phyloP scores from a whole-genome alignment of 164 flowering plant species.

The Liquidambar formosana region DNA sequence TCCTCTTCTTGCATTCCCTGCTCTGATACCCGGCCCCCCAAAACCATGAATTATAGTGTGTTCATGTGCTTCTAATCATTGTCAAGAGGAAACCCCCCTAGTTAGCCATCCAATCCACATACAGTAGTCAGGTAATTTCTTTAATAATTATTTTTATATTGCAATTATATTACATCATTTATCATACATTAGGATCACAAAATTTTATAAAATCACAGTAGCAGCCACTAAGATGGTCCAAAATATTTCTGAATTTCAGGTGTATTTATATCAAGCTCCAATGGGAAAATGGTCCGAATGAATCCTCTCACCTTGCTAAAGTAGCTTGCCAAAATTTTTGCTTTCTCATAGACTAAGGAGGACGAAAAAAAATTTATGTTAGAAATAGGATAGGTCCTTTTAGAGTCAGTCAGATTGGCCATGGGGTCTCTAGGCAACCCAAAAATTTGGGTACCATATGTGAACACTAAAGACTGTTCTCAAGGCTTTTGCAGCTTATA shows the following conservation, averaged over 20 bases:
- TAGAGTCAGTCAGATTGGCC: not conserved
- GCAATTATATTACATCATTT: too few relatives aligned
- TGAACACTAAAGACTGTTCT: slow-evolving; percentile 62
- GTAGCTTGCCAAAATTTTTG: too few relatives aligned
- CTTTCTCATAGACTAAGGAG: not conserved
- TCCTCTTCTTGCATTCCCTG: not conserved
- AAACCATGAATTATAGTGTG: not conserved
- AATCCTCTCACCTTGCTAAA: too few relatives aligned
- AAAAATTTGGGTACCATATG: slow-evolving; percentile 62
- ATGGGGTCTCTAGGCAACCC: slow-evolving; percentile 64
- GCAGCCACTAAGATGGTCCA: too few relatives aligned
- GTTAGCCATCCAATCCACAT: not conserved
- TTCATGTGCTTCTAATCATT: slow-evolving; percentile 8
- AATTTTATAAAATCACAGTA: too few relatives aligned
- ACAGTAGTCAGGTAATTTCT: slow-evolving; percentile 4
- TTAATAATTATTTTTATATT: not conserved
- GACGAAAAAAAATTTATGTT: not conserved
- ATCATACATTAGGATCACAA: not conserved
- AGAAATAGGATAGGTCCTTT: not conserved
- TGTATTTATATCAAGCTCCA: too few relatives aligned
- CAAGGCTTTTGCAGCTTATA: slow-evolving; percentile 64
- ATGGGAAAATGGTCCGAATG: too few relatives aligned
- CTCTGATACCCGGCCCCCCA: not conserved
- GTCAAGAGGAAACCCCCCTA: not conserved
- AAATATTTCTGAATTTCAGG: too few relatives aligned